A percentile compares a stretch with the other conserved stretches of the same genome.
These are phyloP conservation scores for Aquilaria sinensis DNA, from an alignment of 345 rosid species.

Conservation along the genomic window DNA sequence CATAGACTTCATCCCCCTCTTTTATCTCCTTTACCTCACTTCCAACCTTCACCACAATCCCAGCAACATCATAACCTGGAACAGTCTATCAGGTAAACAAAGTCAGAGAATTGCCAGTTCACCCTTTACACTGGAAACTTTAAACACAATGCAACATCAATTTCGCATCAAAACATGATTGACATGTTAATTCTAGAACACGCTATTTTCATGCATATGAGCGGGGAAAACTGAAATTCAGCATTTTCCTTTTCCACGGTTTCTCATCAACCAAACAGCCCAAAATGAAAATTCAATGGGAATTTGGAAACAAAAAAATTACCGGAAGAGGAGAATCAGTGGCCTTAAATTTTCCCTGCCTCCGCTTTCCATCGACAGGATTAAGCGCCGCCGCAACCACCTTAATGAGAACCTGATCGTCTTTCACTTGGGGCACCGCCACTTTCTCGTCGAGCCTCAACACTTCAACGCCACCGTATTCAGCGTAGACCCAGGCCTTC, in stretches of 20 bases:
- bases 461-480: constrained; percentile 81
- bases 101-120: neutral
- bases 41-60: constrained; percentile 79
- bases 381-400: constrained; percentile 89
- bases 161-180: neutral
- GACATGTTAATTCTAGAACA: neutral
- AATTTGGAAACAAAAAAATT: constrained; percentile 8
- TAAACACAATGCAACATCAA: neutral
- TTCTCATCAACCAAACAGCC: neutral
- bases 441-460: constrained; percentile 66
- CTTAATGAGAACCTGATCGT: constrained; percentile 80
- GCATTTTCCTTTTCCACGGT: neutral
- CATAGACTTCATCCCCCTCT: constrained; percentile 88
- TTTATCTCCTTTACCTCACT: constrained; percentile 65
- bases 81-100: constrained; percentile 51
- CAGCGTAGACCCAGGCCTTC: constrained; percentile 85
- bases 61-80: constrained; percentile 94
- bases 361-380: constrained; percentile 81
- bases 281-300: neutral
- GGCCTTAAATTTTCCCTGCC: constrained; percentile 93
- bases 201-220: neutral
- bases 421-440: constrained; percentile 67
- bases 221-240: too few species aligned
- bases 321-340: constrained; percentile 92
- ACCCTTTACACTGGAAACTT: neutral